Evolutionary conservation across 257 asterid species (phyloP), one percentile per base, ranked within the genome.

Genomic region (Penstemon newberryi): DNA sequence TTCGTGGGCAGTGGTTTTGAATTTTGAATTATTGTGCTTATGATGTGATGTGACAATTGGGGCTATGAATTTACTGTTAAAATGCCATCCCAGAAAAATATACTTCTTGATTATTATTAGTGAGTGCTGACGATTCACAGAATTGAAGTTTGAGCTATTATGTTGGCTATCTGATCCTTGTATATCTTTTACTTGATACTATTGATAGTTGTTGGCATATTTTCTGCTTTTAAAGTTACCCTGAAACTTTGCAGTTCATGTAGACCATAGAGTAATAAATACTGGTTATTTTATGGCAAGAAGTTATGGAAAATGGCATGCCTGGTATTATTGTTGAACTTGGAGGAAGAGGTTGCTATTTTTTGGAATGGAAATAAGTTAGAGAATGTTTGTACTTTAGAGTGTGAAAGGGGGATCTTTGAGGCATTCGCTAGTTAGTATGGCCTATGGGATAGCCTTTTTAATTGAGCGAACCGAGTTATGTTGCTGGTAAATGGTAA

Each of bases 131-230:
- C 63, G 55, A 47, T 51, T 66, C 66, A n/a, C 55, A 56, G 52
- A 42, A 57, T 41, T 46, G 42, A 36, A 67, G 62, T 50, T 62
- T 55, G 58, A 69, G 61, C 43, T 45, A 49, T 70, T 71, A 15
- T 40, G 25, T 66, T 56, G 54, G 45, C 66, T 56, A 25, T 64
- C 36, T 43, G 49, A 49, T 55, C 46, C 39, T 8, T 8, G 64
- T 51, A 58, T n/a, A 58, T 7, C 50, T 37, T 25, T 44, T 68
- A 51, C 70, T 63, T 13, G 9, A 63, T 45, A 8, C 51, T 50
- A 70, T 19, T 15, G 59, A 72, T 59, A 42, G 50, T 33, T 45
- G 66, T 68, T 51, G 60, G 13, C 15, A 45, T 43, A 51, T 68
- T 11, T 45, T 65, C 39, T 25, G 58, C 43, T 46, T 53, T 19